phyloP scores from a whole-genome alignment of 441 rosid species.

The Croton laevigatus region DNA sequence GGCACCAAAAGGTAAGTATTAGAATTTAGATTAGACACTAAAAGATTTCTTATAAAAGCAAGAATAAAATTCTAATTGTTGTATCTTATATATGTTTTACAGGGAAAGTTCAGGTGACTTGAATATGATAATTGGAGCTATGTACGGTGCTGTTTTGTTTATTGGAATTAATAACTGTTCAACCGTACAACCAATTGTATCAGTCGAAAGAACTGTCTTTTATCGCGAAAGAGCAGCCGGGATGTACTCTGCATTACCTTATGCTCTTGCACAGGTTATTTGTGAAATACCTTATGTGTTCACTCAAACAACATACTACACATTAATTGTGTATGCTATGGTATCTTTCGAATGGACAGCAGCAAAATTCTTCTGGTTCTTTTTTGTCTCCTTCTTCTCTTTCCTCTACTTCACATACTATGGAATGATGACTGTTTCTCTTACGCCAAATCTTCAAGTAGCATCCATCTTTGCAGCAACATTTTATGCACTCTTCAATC shows the following conservation, averaged over 20 bases:
- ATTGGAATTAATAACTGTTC: conserved; percentile 26
- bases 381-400: conserved; percentile 65
- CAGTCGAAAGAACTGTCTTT: conserved; percentile 28
- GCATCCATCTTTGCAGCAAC: conserved; percentile 74
- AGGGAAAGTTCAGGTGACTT: conserved; percentile 25
- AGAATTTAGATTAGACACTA: background rate
- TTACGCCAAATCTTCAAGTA: conserved; percentile 80
- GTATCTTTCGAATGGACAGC: conserved; percentile 64
- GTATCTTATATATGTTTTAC: background rate
- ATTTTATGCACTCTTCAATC: conserved; percentile 62
- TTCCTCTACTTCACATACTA: conserved; percentile 89
- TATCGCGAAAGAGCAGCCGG: conserved; percentile 33
- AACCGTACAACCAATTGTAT: conserved; percentile 26
- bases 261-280: conserved; percentile 83
- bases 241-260: conserved; percentile 86
- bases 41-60: background rate
- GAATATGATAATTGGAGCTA: conserved; percentile 65
- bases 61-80: background rate
- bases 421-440: conserved; percentile 77
- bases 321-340: conserved; percentile 70
- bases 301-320: conserved; percentile 55
- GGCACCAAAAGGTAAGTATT: conserved; percentile 24
- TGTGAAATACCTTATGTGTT: conserved; percentile 70
- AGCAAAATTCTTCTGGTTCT: conserved; percentile 80
- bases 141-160: conserved; percentile 32